Conservation (phyloP, 169 alveolate genomes). For the Eimeria acervulina region DNA sequence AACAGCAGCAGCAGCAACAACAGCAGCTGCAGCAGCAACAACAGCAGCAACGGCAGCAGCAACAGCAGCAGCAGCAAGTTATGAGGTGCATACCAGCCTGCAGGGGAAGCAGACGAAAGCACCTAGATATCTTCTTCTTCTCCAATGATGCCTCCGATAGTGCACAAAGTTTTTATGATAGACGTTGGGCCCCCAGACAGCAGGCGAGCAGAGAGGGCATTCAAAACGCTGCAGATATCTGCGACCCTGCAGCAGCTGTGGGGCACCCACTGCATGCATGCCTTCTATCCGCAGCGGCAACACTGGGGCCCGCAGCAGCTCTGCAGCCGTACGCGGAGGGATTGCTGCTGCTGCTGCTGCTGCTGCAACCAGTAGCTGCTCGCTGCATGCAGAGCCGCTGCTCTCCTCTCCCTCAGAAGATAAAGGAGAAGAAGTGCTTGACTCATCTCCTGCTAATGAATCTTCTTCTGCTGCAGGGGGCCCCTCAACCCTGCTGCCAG, state of each 20-base stretch:
- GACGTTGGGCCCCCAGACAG: slow-evolving; percentile 83
- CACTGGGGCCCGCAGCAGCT: slow-evolving; percentile 86
- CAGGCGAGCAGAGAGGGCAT: slow-evolving; percentile 87
- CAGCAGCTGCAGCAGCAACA: not conserved
- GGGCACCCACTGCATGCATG: slow-evolving; percentile 87
- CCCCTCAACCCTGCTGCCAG: too few relatives aligned
- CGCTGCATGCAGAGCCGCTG: slow-evolving; percentile 20
- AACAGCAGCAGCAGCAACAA: not conserved
- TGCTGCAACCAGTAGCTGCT: slow-evolving; percentile 57
- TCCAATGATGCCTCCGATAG: slow-evolving; percentile 85
- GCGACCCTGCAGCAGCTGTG: slow-evolving; percentile 85
- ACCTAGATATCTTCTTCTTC: slow-evolving; percentile 83
- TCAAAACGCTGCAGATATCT: slow-evolving; percentile 75
- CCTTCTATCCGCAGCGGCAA: slow-evolving; percentile 88
- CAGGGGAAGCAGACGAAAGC: slow-evolving; percentile 89
- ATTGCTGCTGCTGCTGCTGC: slow-evolving; percentile 82
- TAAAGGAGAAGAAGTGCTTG: not conserved
- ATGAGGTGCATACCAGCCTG: slow-evolving; percentile 51
- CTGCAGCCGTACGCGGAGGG: slow-evolving; percentile 81
- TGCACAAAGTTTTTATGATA: slow-evolving; percentile 84
- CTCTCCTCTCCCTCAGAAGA: not conserved
- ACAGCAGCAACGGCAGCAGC: slow-evolving; percentile 46
- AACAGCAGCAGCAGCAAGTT: slow-evolving; percentile 11
- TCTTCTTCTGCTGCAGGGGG: not conserved
- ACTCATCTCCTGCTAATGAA: too few relatives aligned